Evolutionary conservation across 1,284 basidiomycete genomes (phyloP).

Genomic region (Melampsora americana): DNA sequence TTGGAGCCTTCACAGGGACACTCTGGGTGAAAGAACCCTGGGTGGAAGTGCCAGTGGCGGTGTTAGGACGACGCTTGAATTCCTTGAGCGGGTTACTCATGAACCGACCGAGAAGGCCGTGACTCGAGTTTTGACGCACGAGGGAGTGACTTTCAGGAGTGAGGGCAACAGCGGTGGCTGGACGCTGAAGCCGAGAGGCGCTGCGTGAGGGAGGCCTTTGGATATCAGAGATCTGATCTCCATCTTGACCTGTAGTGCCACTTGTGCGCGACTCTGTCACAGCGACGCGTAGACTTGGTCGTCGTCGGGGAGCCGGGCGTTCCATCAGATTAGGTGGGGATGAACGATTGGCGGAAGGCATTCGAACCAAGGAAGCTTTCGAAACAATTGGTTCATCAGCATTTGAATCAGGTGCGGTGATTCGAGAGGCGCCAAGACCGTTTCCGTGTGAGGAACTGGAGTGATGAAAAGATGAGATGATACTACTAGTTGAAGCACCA

Average conservation of each 20-base stretch:
- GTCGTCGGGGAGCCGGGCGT: background rate
- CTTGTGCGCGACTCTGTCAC: background rate
- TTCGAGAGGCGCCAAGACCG: background rate
- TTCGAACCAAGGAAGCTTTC: background rate
- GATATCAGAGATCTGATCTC: background rate
- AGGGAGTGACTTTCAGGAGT: background rate
- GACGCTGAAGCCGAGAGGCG: background rate
- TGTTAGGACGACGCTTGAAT: constrained; percentile 25
- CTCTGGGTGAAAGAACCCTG: background rate
- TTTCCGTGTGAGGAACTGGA: background rate
- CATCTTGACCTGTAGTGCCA: background rate
- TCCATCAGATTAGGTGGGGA: background rate
- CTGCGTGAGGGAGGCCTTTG: background rate
- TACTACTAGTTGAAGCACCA: constrained; percentile 9
- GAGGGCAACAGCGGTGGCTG: background rate
- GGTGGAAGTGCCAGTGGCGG: constrained; percentile 21
- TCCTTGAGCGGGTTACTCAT: constrained; percentile 11
- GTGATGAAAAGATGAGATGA: constrained; percentile 8
- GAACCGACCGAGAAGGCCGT: constrained; percentile 9
- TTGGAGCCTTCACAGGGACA: constrained; percentile 9
- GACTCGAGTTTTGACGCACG: constrained; percentile 11
- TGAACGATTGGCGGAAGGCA: background rate
- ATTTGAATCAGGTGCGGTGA: background rate
- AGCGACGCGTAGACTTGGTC: background rate
- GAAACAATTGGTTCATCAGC: background rate